Percentiles rank a stretch among this genome's conserved stretches.
Evolutionary conservation across 257 asterid genomes (phyloP).

Genomic region (Penstemon davidsonii): DNA sequence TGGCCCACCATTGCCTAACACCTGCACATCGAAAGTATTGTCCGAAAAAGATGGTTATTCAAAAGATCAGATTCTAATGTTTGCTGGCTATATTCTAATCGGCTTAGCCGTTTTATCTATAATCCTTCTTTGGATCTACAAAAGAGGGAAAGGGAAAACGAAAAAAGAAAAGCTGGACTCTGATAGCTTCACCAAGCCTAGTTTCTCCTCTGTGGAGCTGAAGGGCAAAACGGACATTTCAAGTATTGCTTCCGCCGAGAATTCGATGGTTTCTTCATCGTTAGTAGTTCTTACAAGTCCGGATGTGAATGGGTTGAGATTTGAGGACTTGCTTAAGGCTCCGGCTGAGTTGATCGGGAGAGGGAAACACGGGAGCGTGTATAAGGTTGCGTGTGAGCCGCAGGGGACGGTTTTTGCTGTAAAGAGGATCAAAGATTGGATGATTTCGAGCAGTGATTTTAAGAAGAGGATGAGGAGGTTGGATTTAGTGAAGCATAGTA

Average conservation of each 20-base stretch:
- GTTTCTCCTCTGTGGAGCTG: slow-evolving; percentile 42
- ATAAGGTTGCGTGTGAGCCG: slow-evolving; percentile 54
- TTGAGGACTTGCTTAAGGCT: slow-evolving; percentile 72
- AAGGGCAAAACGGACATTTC: slow-evolving; percentile 42
- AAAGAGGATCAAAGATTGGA: slow-evolving; percentile 76
- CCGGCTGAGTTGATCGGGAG: slow-evolving; percentile 86
- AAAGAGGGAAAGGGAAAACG: slow-evolving; percentile 33
- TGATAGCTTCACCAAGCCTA: slow-evolving; percentile 35
- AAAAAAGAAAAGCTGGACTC: slow-evolving; percentile 24
- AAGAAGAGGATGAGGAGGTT: slow-evolving; percentile 63
- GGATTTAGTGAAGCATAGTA: slow-evolving; percentile 56
- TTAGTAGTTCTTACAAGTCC: slow-evolving; percentile 50
- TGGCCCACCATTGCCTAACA: slow-evolving; percentile 48
- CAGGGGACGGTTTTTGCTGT: slow-evolving; percentile 55
- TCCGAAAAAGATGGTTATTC: slow-evolving; percentile 19
- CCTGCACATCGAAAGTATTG: slow-evolving; percentile 24
- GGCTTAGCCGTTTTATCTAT: slow-evolving; percentile 43
- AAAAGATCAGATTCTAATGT: slow-evolving; percentile 58
- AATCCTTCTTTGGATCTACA: slow-evolving; percentile 39
- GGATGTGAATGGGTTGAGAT: slow-evolving; percentile 51
- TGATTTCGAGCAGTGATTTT: slow-evolving; percentile 50
- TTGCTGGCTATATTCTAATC: slow-evolving; percentile 52
- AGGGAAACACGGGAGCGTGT: slow-evolving; percentile 71
- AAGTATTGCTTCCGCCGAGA: slow-evolving; percentile 34
- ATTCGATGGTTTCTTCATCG: slow-evolving; percentile 46